Evolutionary conservation across 108 stramenopile species (phyloP).

Genomic region (Nitzschia palea): DNA sequence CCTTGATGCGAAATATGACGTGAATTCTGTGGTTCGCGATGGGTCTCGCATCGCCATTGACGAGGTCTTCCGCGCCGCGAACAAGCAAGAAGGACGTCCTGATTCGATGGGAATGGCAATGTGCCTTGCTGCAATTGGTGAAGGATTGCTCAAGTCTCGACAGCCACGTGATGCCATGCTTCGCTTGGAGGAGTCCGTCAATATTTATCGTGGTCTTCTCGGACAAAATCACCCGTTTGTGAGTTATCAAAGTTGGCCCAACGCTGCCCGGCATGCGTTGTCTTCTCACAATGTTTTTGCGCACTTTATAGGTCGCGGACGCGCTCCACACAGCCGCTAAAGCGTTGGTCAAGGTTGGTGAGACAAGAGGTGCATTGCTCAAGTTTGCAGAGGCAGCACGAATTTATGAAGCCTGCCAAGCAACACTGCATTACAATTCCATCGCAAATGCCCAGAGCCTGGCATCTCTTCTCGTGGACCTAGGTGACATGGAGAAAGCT

Average conservation of each 20-base stretch:
- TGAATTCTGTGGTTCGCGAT: constrained; percentile 65
- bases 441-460: constrained; percentile 81
- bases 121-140: constrained; percentile 84
- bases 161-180: constrained; percentile 80
- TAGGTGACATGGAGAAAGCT: constrained; percentile 81
- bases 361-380: constrained; percentile 69
- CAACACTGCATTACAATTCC: constrained; percentile 76
- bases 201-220: constrained; percentile 66
- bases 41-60: constrained; percentile 72
- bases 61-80: constrained; percentile 55
- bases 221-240: constrained; percentile 64
- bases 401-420: constrained; percentile 82
- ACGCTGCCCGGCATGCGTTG: no score
- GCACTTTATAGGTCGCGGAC: constrained; percentile 46
- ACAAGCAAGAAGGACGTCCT: constrained; percentile 42
- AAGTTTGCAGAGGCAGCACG: constrained; percentile 82
- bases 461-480: constrained; percentile 76
- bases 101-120: constrained; percentile 73
- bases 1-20: constrained; percentile 43
- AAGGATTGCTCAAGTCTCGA: constrained; percentile 70
- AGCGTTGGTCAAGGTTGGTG: constrained; percentile 72
- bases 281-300: constrained; percentile 1
- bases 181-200: constrained; percentile 76
- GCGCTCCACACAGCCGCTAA: constrained; percentile 76
- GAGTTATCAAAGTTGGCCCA: constrained; percentile 6